Evolutionary conservation across 208 protist species (phyloP).

Genomic region (Trypanosoma brucei): DNA sequence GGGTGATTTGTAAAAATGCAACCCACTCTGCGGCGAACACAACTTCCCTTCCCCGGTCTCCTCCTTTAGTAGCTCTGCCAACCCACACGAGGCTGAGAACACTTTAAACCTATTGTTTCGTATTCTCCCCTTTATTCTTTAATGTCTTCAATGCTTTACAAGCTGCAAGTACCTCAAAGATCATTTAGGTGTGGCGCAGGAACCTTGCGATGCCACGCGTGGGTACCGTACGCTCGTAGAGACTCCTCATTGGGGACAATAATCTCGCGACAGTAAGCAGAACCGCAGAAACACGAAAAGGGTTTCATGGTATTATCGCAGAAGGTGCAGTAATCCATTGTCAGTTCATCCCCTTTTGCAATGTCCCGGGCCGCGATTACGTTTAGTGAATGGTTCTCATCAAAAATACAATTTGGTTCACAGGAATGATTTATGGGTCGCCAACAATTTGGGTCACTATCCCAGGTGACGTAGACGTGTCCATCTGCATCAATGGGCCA

Average conservation of each 20-base stretch:
- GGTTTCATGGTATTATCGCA: constrained; percentile 86
- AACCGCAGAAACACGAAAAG: constrained; percentile 71
- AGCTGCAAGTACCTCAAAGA: constrained; percentile 4
- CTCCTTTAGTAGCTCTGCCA: too few species aligned
- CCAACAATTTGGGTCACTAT: constrained; percentile 68
- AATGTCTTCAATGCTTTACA: neutral
- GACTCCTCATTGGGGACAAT: constrained; percentile 53
- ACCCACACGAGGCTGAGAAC: too few species aligned
- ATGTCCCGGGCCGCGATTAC: constrained; percentile 72
- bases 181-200: constrained; percentile 12
- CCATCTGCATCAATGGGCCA: constrained; percentile 82
- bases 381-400: constrained; percentile 77
- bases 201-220: constrained; percentile 59
- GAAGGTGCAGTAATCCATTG: constrained; percentile 89
- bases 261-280: constrained; percentile 48
- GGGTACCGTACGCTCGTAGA: constrained; percentile 52
- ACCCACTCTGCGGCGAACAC: too few species aligned
- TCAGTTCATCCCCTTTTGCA: constrained; percentile 65
- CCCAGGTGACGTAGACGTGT: constrained; percentile 85
- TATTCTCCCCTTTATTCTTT: neutral
- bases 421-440: constrained; percentile 87
- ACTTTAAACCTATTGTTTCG: too few species aligned
- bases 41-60: too few species aligned
- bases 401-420: constrained; percentile 83
- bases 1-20: too few species aligned